Evolutionary conservation across 2,329 filamentous ascomycete genomes (phyloP), one percentile per base, ranked within the genome.

Genomic region (Trichoderma oligosporum): DNA sequence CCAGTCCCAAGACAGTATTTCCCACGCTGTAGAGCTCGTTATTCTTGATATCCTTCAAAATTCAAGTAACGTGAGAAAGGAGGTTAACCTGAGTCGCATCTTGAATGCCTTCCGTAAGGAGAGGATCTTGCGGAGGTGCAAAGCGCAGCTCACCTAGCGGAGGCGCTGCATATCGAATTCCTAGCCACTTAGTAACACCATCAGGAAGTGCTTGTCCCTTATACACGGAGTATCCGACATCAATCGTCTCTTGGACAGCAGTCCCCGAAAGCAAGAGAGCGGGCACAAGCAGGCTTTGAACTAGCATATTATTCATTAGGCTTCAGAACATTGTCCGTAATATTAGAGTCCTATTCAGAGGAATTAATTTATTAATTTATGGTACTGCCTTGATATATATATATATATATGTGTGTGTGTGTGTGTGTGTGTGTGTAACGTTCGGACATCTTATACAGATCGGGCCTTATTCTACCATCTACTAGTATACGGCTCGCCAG

Each of bases 91-190:
- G 66, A n/a, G 76, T 74, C 18, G 87, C 87, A 56, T 76, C 64
- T 57, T 83, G 78, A 4, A 81, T 66, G 1, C 71, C 74, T 2
- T 70, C 59, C 16, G 75, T 71, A 1, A 68, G 63, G 0, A 72
- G 61, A 2, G 88, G 88, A 67, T 89, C 84, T 64, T 80, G 74
- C 0, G 89, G 87, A 11, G 84, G 82, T 53, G 78, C 75, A 66
- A 91, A 93, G 18, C 89, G 79, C 59, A 89, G 67, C 5, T 80
- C 64, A 1, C 84, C 86, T 2, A 87, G 57, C 0, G 89, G 89
- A 12, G 88, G 76, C 4, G 86, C 84, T 1, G 88, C 89, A 73
- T 84, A 94, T 41, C 87, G 82, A 61, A 94, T 82, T 1, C 88
- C 89, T 7, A 89, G 78, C 87, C 87, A 93, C 68, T 86, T 79